phyloP scores from a whole-genome alignment of 2,329 filamentous ascomycete genomes.

The Tolypocladium tundrense region DNA sequence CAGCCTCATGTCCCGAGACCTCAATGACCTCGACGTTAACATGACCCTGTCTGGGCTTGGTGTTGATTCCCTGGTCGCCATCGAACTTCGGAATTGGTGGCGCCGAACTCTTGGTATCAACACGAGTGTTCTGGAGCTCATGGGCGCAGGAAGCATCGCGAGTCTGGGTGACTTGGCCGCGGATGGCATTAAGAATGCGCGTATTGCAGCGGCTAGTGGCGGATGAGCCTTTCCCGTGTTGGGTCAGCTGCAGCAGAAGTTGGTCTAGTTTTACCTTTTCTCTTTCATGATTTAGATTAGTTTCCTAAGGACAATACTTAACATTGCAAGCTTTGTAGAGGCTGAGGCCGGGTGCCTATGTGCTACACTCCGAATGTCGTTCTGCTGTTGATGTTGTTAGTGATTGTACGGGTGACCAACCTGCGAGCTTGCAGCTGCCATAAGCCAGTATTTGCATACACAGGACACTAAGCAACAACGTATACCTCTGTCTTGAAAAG shows the following conservation, averaged over 20 bases:
- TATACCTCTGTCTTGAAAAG: neutral
- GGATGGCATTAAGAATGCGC: neutral
- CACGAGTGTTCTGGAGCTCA: constrained; percentile 5
- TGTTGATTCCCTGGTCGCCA: constrained; percentile 9
- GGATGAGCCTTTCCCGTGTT: neutral
- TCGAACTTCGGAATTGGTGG: constrained; percentile 11
- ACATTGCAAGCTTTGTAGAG: too few relatives aligned
- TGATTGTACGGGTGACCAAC: too few relatives aligned
- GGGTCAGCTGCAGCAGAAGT: too few relatives aligned
- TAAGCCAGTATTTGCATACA: too few relatives aligned
- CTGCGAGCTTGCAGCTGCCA: too few relatives aligned
- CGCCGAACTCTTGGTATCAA: constrained; percentile 5
- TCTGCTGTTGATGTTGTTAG: too few relatives aligned
- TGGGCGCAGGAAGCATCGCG: constrained; percentile 4
- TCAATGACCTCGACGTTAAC: constrained; percentile 4
- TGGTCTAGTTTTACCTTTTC: too few relatives aligned
- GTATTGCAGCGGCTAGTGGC: neutral
- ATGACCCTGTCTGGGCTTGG: constrained; percentile 4
- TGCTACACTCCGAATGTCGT: too few relatives aligned
- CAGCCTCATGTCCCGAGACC: constrained; percentile 4
- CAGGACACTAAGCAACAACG: neutral
- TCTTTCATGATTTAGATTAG: too few relatives aligned
- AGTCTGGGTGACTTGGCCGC: constrained; percentile 1
- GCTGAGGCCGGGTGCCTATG: too few relatives aligned
- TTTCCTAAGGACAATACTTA: neutral